Conservation (phyloP, 2,329 filamentous ascomycete species). For the Parastagonospora avenae region DNA sequence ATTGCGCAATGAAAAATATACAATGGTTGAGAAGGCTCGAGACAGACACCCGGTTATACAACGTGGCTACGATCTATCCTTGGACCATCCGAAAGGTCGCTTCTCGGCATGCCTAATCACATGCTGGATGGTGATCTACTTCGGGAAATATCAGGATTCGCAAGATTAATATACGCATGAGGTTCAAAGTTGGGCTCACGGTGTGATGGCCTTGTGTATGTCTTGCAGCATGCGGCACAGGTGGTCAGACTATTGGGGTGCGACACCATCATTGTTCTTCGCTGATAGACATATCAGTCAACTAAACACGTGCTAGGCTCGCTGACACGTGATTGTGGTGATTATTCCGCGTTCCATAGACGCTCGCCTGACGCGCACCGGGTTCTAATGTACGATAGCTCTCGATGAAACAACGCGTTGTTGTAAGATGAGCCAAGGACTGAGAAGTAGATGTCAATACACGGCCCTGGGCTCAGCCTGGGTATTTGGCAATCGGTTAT, state of each 20-base stretch:
- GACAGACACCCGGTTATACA: conserved; percentile 3
- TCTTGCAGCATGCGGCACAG: background rate
- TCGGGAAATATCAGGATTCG: conserved; percentile 18
- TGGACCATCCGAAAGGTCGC: conserved; percentile 17
- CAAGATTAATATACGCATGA: background rate
- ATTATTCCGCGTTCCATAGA: background rate
- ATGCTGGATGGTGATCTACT: conserved; percentile 6
- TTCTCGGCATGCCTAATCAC: conserved; percentile 6
- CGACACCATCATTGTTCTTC: too few relatives aligned
- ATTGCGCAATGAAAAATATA: conserved; percentile 18
- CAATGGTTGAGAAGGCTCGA: conserved; percentile 5
- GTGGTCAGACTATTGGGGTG: background rate
- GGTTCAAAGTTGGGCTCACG: background rate
- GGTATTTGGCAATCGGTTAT: too few relatives aligned
- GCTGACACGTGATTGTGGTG: conserved; percentile 1
- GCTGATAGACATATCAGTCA: background rate
- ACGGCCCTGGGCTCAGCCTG: too few relatives aligned
- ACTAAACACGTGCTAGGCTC: background rate
- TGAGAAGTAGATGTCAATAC: too few relatives aligned
- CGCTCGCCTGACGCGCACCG: too few relatives aligned
- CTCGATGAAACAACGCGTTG: too few relatives aligned
- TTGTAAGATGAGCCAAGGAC: too few relatives aligned
- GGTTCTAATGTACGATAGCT: too few relatives aligned
- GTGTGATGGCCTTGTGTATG: background rate
- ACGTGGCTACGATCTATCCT: conserved; percentile 22